Evolutionary conservation across 179 eudicot species (phyloP).

Genomic region (Pouteria campechiana): DNA sequence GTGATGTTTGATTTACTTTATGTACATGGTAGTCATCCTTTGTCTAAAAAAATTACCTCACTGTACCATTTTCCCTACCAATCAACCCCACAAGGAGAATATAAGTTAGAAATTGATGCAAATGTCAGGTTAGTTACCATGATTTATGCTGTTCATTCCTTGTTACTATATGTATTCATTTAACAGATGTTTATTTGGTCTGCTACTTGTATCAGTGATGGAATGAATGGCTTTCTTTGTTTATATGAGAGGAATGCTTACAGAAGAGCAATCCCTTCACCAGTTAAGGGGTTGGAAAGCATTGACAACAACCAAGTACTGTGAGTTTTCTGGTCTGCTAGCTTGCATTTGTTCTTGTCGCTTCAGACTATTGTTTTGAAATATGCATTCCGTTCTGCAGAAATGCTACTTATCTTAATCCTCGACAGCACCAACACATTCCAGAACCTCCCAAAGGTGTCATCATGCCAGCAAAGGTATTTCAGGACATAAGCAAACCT

Average conservation of each 20-base stretch:
- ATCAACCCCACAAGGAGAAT: constrained; percentile 32
- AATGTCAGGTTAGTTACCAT: constrained; percentile 42
- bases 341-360: not conserved
- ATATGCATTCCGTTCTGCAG: constrained; percentile 32
- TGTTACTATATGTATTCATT: not conserved
- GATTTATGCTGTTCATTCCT: not conserved
- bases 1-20: constrained; percentile 69
- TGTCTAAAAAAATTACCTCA: constrained; percentile 38
- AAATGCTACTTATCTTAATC: constrained; percentile 64
- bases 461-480: constrained; percentile 67
- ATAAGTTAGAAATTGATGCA: constrained; percentile 48
- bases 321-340: constrained; percentile 29
- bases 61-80: constrained; percentile 40
- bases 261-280: constrained; percentile 44
- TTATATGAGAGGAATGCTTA: constrained; percentile 64
- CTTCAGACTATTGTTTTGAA: constrained; percentile 1
- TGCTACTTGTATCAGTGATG: constrained; percentile 40
- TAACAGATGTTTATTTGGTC: not conserved
- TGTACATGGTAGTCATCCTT: constrained; percentile 54
- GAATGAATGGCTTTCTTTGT: constrained; percentile 92
- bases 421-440: constrained; percentile 49
- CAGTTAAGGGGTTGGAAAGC: constrained; percentile 52
- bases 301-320: constrained; percentile 46
- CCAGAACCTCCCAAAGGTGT: constrained; percentile 56
- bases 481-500: too few relatives aligned